Conservation (phyloP, 164 flowering plant genomes). For the Liquidambar formosana region DNA sequence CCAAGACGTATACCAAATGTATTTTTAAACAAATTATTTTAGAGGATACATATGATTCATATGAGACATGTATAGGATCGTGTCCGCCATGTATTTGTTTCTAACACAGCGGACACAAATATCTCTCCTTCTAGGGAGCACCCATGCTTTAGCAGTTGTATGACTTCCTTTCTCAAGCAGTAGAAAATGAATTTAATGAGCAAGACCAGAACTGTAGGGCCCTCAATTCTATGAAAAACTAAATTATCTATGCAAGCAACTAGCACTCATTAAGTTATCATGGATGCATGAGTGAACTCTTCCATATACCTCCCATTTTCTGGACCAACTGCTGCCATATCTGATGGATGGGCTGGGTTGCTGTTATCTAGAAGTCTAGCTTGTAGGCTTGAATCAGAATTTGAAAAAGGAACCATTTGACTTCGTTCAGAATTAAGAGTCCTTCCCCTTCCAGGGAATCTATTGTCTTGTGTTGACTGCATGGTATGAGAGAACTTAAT, state of each 20-base stretch:
- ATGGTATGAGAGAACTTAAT: background rate
- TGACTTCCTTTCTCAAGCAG: background rate
- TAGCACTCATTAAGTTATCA: background rate
- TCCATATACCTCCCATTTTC: constrained; percentile 57
- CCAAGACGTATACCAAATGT: too few relatives aligned
- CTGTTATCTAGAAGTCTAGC: constrained; percentile 69
- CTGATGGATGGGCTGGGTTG: constrained; percentile 36
- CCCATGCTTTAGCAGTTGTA: background rate
- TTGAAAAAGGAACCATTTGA: constrained; percentile 33
- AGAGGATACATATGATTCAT: too few relatives aligned
- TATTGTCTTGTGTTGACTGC: constrained; percentile 60
- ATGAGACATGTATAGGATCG: too few relatives aligned
- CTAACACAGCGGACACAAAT: background rate
- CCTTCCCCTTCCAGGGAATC: constrained; percentile 92
- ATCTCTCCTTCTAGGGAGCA: background rate
- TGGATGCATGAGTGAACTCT: background rate
- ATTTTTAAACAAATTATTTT: too few relatives aligned
- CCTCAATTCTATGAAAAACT: too few relatives aligned
- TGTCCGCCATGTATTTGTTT: too few relatives aligned
- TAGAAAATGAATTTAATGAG: background rate
- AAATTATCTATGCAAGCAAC: too few relatives aligned
- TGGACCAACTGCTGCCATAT: constrained; percentile 20
- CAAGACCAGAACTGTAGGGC: background rate
- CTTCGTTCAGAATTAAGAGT: constrained; percentile 50
- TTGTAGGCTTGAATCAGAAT: constrained; percentile 68